A percentile compares a stretch with the other conserved stretches of the same genome.
Evolutionary conservation across 1,139 yeast species (phyloP).

Genomic region (Debaryomyces psychrophilus): DNA sequence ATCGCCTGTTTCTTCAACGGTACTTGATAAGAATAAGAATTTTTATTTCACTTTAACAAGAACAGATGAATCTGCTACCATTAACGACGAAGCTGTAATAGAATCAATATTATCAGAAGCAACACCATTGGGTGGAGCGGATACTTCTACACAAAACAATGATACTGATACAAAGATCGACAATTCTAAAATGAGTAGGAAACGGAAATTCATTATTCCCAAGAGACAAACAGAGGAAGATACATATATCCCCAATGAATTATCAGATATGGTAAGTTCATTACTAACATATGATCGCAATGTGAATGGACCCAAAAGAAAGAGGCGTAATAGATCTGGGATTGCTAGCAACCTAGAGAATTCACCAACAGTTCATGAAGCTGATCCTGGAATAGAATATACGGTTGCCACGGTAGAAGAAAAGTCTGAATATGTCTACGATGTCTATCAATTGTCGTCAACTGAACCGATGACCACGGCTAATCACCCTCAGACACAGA

Average conservation of each 20-base stretch:
- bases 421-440: slow-evolving; percentile 77
- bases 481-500: slow-evolving; percentile 54
- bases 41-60: slow-evolving; percentile 63
- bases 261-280: slow-evolving; percentile 68
- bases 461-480: slow-evolving; percentile 49
- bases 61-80: slow-evolving; percentile 49
- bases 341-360: slow-evolving; percentile 19
- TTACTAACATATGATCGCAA: slow-evolving; percentile 39
- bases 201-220: slow-evolving; percentile 40
- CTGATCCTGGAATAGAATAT: slow-evolving; percentile 1
- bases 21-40: slow-evolving; percentile 15
- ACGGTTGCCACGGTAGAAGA: not conserved
- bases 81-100: slow-evolving; percentile 23
- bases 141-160: not conserved
- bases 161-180: not conserved
- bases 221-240: slow-evolving; percentile 44
- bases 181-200: slow-evolving; percentile 8
- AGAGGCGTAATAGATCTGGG: slow-evolving; percentile 13
- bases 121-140: slow-evolving; percentile 16
- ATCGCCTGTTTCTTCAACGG: slow-evolving; percentile 27
- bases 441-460: slow-evolving; percentile 60
- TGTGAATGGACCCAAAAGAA: slow-evolving; percentile 8
- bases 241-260: slow-evolving; percentile 54
- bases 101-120: slow-evolving; percentile 26
- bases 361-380: slow-evolving; percentile 12